phyloP scores from a whole-genome alignment of 228 moss, liverwort and hornwort species.

The Sphagnum magellanicum region DNA sequence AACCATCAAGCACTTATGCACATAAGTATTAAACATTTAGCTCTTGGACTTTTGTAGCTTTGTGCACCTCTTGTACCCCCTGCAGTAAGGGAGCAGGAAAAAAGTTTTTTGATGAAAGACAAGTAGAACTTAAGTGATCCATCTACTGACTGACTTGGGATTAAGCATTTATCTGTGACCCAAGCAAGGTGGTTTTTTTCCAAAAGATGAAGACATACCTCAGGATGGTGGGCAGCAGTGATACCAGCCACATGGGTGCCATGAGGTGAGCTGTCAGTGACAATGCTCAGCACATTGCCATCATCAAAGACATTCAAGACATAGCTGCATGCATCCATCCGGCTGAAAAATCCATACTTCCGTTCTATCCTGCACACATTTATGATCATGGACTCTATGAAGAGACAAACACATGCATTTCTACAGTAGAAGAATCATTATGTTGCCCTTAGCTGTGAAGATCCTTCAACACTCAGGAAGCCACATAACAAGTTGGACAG shows the following conservation, averaged over 20 bases:
- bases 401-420: too few species aligned
- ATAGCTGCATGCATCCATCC: slow-evolving; percentile 95
- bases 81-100: too few species aligned
- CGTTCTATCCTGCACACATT: slow-evolving; percentile 63
- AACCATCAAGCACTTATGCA: background rate
- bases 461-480: too few species aligned
- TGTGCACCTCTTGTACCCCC: too few species aligned
- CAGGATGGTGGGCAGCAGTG: slow-evolving; percentile 86
- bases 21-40: background rate
- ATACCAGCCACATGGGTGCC: slow-evolving; percentile 98
- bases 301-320: slow-evolving; percentile 84
- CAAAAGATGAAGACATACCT: slow-evolving; percentile 27
- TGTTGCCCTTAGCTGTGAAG: too few species aligned
- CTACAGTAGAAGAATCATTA: too few species aligned
- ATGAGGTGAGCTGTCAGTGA: slow-evolving; percentile 96
- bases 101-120: too few species aligned
- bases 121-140: too few species aligned
- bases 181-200: background rate
- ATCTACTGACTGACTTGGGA: background rate
- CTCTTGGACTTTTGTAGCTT: too few species aligned
- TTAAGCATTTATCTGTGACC: background rate
- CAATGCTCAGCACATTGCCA: slow-evolving; percentile 89
- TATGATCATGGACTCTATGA: background rate
- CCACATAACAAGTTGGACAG: too few species aligned
- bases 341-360: slow-evolving; percentile 78